phyloP scores from a whole-genome alignment of 768 basidiomycete genomes.

The Porphyrellus cyaneotinctus region DNA sequence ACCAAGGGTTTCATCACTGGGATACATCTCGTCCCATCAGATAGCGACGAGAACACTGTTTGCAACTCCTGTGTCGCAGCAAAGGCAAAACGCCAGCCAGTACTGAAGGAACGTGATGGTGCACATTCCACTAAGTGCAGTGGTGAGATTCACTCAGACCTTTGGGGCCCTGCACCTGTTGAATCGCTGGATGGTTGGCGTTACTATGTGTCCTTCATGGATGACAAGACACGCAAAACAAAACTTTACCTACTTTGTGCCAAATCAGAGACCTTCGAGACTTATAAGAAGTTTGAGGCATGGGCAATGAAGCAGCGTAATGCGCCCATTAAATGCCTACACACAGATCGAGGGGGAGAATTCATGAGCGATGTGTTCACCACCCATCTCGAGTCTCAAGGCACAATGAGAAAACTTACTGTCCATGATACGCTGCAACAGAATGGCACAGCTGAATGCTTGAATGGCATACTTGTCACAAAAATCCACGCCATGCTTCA shows the following conservation, averaged over 20 bases:
- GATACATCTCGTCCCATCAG: not conserved
- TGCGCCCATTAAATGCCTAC: not conserved
- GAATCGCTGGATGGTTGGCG: not conserved
- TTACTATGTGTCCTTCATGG: constrained; percentile 6
- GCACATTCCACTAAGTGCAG: not conserved
- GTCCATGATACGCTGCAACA: not conserved
- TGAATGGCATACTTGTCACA: not conserved
- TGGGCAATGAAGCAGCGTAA: not conserved
- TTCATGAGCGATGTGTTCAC: constrained; percentile 23
- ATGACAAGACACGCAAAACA: constrained; percentile 5
- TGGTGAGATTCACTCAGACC: not conserved
- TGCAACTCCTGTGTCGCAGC: not conserved
- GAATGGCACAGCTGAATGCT: not conserved
- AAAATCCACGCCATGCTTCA: not conserved
- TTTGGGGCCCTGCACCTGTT: not conserved
- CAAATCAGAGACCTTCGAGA: constrained; percentile 10
- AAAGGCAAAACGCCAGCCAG: not conserved
- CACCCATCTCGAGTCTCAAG: not conserved
- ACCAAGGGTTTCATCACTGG: no score
- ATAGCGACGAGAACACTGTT: not conserved
- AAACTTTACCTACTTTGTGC: no score
- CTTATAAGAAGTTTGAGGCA: not conserved
- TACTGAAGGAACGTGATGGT: not conserved
- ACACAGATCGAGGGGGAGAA: constrained; percentile 22
- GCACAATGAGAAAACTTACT: not conserved